Conservation (phyloP, 2,329 filamentous ascomycete species). For the Colletotrichum phormii region DNA sequence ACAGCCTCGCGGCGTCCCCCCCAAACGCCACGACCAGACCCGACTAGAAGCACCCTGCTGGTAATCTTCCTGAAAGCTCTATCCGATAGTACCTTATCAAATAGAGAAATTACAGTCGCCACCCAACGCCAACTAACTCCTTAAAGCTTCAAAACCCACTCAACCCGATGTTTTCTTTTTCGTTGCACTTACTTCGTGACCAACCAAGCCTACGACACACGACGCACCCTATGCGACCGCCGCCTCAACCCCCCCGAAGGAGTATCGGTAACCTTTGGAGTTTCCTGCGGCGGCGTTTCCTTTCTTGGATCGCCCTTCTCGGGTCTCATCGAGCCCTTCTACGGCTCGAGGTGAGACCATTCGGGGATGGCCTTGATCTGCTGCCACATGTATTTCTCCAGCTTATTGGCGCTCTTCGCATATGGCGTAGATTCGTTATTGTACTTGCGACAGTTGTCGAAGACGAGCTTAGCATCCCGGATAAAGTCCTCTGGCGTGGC, state of each 20-base stretch:
- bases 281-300: neutral
- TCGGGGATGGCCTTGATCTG: conserved; percentile 93
- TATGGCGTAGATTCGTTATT: conserved; percentile 97
- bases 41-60: neutral
- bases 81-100: neutral
- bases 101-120: neutral
- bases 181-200: conserved; percentile 12
- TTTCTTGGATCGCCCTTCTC: conserved; percentile 3
- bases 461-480: conserved; percentile 87
- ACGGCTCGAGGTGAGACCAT: conserved; percentile 78
- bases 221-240: conserved; percentile 20
- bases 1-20: neutral
- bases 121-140: conserved; percentile 31
- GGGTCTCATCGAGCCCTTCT: conserved; percentile 42
- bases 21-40: neutral
- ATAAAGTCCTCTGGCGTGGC: conserved; percentile 92
- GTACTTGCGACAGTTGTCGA: conserved; percentile 94
- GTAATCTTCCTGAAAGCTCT: neutral
- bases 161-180: conserved; percentile 13
- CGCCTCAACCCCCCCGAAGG: neutral
- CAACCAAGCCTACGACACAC: conserved; percentile 11
- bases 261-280: neutral
- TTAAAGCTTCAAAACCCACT: neutral
- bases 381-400: conserved; percentile 95
- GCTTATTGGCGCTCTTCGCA: conserved; percentile 91